Evolutionary conservation across 495 filamentous ascomycete genomes (phyloP).

Genomic region (Annulohypoxylon maeteangense): DNA sequence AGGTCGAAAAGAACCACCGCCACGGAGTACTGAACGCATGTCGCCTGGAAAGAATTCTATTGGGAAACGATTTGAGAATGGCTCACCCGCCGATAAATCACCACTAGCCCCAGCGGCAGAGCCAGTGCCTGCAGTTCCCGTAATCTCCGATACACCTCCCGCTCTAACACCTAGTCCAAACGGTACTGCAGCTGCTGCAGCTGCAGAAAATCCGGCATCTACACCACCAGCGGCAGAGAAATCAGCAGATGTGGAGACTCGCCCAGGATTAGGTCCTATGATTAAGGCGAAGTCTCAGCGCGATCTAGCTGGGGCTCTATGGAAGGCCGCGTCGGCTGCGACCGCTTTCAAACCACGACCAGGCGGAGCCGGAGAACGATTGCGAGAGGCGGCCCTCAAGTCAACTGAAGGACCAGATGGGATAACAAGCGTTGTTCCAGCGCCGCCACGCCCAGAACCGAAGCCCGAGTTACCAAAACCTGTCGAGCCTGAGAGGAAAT

Average conservation of each 20-base stretch:
- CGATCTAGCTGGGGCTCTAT: constrained; percentile 80
- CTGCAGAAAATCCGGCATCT: constrained; percentile 36
- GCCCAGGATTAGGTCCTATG: constrained; percentile 90
- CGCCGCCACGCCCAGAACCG: constrained; percentile 65
- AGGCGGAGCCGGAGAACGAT: constrained; percentile 81
- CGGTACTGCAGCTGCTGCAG: constrained; percentile 26
- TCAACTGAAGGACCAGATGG: constrained; percentile 77
- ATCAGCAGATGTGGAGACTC: constrained; percentile 61
- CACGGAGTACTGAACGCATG: constrained; percentile 58
- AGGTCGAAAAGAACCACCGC: constrained; percentile 58
- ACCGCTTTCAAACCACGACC: constrained; percentile 83
- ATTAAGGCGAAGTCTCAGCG: constrained; percentile 75
- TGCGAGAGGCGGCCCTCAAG: constrained; percentile 67
- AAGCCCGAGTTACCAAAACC: constrained; percentile 37
- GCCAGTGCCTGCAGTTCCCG: not conserved
- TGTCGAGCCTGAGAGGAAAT: constrained; percentile 46
- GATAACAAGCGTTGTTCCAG: constrained; percentile 86
- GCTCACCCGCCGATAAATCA: constrained; percentile 22
- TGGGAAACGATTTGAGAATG: constrained; percentile 32
- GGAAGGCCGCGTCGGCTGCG: constrained; percentile 85
- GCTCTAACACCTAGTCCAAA: constrained; percentile 33
- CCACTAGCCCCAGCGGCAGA: constrained; percentile 12
- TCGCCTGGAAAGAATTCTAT: constrained; percentile 52
- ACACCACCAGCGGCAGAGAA: constrained; percentile 42
- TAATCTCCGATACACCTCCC: constrained; percentile 15